phyloP scores from a whole-genome alignment of 2,329 filamentous ascomycete genomes.

The Orbilia blumenaviensis region DNA sequence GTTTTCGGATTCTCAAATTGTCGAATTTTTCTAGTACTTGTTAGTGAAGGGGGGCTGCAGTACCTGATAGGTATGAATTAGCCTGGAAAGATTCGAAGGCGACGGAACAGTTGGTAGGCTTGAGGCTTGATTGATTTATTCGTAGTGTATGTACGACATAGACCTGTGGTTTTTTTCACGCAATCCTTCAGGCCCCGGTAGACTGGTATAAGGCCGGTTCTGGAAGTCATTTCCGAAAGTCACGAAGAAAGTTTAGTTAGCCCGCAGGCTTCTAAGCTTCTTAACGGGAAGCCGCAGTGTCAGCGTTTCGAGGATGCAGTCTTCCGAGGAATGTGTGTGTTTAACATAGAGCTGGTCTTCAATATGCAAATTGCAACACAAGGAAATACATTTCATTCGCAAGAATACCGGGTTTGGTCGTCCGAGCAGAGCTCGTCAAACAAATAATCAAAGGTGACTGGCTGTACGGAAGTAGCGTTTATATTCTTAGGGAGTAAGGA shows the following conservation, averaged over 20 bases:
- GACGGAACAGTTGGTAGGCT: background rate
- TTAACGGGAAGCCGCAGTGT: conserved; percentile 34
- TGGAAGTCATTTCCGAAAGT: conserved; percentile 53
- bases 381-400: conserved; percentile 5
- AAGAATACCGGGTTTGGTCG: conserved; percentile 30
- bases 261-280: conserved; percentile 3
- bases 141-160: too few relatives aligned
- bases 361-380: conserved; percentile 43
- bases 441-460: background rate
- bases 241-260: conserved; percentile 42
- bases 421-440: conserved; percentile 40
- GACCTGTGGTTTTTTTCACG: too few relatives aligned
- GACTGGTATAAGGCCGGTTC: conserved; percentile 33
- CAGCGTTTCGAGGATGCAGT: conserved; percentile 41
- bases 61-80: conserved; percentile 16
- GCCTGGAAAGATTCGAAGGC: conserved; percentile 5
- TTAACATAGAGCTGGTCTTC: too few relatives aligned
- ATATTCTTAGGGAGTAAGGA: background rate
- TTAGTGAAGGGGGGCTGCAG: background rate
- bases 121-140: background rate
- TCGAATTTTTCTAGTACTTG: background rate
- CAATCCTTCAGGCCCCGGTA: conserved; percentile 16
- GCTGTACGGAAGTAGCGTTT: background rate
- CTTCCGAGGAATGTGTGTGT: conserved; percentile 42
- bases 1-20: conserved; percentile 22